phyloP scores from a whole-genome alignment of 208 protist species.

The Leishmania lainsoni region DNA sequence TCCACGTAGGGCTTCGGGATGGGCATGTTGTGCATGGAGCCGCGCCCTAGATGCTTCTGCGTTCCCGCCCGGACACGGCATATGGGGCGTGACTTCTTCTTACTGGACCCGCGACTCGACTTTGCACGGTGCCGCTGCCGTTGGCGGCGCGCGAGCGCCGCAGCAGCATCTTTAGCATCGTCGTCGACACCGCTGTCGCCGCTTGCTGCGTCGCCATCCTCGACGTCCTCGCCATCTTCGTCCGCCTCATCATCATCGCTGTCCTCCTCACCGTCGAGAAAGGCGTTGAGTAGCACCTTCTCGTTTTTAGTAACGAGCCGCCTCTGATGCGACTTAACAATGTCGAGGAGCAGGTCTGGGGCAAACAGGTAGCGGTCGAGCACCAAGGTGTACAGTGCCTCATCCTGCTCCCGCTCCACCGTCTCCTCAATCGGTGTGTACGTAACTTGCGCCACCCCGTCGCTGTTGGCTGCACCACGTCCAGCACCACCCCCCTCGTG shows the following conservation, averaged over 20 bases:
- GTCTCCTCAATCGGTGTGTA: slow-evolving; percentile 53
- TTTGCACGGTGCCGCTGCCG: not conserved
- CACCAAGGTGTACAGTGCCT: slow-evolving; percentile 65
- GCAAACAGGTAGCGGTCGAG: slow-evolving; percentile 86
- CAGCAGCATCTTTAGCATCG: slow-evolving; percentile 1
- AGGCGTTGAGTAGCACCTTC: slow-evolving; percentile 70
- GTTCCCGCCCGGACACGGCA: slow-evolving; percentile 37
- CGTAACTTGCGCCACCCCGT: not conserved
- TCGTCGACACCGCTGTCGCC: not conserved
- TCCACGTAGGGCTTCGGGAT: slow-evolving; percentile 85
- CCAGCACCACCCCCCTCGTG: not conserved
- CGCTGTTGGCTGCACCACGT: not conserved
- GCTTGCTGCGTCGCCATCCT: not conserved
- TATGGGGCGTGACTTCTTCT: slow-evolving; percentile 1
- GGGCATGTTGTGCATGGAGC: slow-evolving; percentile 79
- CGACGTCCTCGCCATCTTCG: slow-evolving; percentile 19
- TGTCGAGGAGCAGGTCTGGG: slow-evolving; percentile 83
- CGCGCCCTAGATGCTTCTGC: slow-evolving; percentile 63
- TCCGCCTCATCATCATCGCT: slow-evolving; percentile 18
- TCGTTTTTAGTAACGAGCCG: slow-evolving; percentile 69
- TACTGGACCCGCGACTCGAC: not conserved
- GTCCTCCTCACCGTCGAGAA: slow-evolving; percentile 59
- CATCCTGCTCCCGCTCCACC: slow-evolving; percentile 56
- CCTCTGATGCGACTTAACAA: slow-evolving; percentile 73
- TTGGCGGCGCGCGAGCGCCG: not conserved